A percentile compares a stretch with the other conserved stretches of the same genome.
phyloP scores from a whole-genome alignment of 2,329 filamentous ascomycete genomes.

The Fusarium newnesense region DNA sequence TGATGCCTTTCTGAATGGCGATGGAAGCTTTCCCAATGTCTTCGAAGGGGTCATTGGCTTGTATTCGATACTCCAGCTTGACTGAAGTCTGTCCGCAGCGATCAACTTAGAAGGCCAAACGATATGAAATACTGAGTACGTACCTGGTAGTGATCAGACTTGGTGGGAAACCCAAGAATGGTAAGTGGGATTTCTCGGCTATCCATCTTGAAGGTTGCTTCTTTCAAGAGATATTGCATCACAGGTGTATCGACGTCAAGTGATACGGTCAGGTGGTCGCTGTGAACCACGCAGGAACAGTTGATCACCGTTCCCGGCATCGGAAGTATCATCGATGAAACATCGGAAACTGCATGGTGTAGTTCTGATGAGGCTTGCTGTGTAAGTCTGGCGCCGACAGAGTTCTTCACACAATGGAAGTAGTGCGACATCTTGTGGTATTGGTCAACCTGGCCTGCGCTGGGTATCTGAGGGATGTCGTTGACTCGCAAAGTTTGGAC shows the following conservation, averaged over 20 bases:
- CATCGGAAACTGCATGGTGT: rapidly evolving
- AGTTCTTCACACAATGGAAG: neutral
- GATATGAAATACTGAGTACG: rapidly evolving
- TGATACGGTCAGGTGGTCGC: neutral
- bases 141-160: neutral
- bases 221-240: neutral
- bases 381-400: rapidly evolving
- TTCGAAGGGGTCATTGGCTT: rapidly evolving
- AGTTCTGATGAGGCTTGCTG: neutral
- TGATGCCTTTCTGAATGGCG: neutral
- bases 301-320: neutral
- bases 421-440: constrained; percentile 7
- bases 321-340: neutral
- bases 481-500: neutral
- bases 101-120: rapidly evolving
- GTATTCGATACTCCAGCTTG: neutral
- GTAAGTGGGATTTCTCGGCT: neutral
- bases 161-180: neutral
- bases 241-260: neutral
- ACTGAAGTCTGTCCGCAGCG: neutral
- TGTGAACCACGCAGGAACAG: neutral
- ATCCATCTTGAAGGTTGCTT: neutral
- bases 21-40: neutral
- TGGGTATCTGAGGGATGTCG: neutral
- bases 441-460: neutral